Percentiles rank a stretch among this genome's conserved stretches.
Evolutionary conservation across 768 basidiomycete genomes (phyloP).

Genomic region (Myochromella boudieri): DNA sequence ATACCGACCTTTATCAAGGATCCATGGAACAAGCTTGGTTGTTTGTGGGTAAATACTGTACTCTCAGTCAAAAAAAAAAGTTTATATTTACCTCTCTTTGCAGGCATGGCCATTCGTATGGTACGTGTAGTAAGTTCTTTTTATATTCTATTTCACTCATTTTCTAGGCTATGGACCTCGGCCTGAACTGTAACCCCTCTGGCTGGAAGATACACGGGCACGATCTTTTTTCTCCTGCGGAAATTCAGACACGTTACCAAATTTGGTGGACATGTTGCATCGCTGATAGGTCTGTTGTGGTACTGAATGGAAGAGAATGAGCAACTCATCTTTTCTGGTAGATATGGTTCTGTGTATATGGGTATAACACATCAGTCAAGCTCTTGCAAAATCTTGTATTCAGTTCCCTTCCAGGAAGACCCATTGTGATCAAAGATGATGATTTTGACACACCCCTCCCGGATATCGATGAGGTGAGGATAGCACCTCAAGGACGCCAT

Average conservation of each 20-base stretch:
- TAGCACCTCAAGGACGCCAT: no score
- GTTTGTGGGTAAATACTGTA: conserved; percentile 55
- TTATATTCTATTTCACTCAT: conserved; percentile 4
- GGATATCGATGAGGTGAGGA: conserved; percentile 49
- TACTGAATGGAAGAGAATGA: neutral
- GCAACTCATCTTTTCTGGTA: conserved; percentile 21
- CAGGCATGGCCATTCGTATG: conserved; percentile 77
- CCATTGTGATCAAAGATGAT: conserved; percentile 62
- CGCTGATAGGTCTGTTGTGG: conserved; percentile 57
- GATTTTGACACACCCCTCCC: conserved; percentile 72
- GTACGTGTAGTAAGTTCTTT: conserved; percentile 30
- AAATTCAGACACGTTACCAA: conserved; percentile 70
- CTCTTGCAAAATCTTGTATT: conserved; percentile 5
- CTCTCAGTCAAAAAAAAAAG: conserved; percentile 1
- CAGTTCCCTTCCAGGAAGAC: conserved; percentile 48
- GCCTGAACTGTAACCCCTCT: conserved; percentile 76
- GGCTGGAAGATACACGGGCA: conserved; percentile 68
- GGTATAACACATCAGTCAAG: conserved; percentile 34
- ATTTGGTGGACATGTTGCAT: conserved; percentile 81
- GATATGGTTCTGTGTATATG: conserved; percentile 76
- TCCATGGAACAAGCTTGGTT: conserved; percentile 87
- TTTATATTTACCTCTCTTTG: neutral
- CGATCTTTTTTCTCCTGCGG: conserved; percentile 60
- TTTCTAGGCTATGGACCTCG: conserved; percentile 72
- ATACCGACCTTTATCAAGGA: conserved; percentile 29